Evolutionary conservation across 2,329 filamentous ascomycete genomes (phyloP).

Genomic region (Xylariaceae sp.): DNA sequence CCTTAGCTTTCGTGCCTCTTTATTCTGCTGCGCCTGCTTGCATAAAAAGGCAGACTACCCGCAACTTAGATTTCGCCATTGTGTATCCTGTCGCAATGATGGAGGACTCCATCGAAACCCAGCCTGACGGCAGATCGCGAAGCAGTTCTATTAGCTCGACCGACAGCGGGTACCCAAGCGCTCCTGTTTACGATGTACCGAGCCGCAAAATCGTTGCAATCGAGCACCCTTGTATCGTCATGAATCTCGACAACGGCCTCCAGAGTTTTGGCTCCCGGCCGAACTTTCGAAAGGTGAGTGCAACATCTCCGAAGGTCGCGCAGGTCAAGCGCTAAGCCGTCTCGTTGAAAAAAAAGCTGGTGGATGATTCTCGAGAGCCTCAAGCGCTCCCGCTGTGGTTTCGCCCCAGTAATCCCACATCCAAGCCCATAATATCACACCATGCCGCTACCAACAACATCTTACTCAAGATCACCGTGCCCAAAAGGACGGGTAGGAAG

Average conservation of each 20-base stretch:
- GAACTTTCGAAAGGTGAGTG: constrained; percentile 35
- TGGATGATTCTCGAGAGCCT: constrained; percentile 32
- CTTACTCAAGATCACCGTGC: constrained; percentile 80
- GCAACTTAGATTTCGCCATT: too few species aligned
- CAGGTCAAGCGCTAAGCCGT: constrained; percentile 5
- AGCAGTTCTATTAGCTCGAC: not conserved
- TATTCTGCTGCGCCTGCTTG: too few species aligned
- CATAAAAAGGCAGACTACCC: too few species aligned
- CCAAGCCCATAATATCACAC: constrained; percentile 73
- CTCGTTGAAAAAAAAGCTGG: constrained; percentile 20
- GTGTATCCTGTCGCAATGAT: too few species aligned
- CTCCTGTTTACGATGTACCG: constrained; percentile 37
- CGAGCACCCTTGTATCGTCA: constrained; percentile 41
- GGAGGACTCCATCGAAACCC: too few species aligned
- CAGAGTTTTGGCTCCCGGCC: constrained; percentile 37
- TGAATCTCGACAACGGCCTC: constrained; percentile 39
- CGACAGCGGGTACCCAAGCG: constrained; percentile 13
- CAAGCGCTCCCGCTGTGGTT: constrained; percentile 66
- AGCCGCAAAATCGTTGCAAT: constrained; percentile 37
- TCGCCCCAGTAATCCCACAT: constrained; percentile 73
- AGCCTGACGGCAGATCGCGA: too few species aligned
- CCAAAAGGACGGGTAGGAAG: constrained; percentile 80
- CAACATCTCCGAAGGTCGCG: not conserved
- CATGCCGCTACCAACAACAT: constrained; percentile 76
- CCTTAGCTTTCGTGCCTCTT: too few species aligned